Percentiles rank a stretch among this genome's conserved stretches.
phyloP scores from a whole-genome alignment of 2,329 filamentous ascomycete species.

The Trichoderma sp. region DNA sequence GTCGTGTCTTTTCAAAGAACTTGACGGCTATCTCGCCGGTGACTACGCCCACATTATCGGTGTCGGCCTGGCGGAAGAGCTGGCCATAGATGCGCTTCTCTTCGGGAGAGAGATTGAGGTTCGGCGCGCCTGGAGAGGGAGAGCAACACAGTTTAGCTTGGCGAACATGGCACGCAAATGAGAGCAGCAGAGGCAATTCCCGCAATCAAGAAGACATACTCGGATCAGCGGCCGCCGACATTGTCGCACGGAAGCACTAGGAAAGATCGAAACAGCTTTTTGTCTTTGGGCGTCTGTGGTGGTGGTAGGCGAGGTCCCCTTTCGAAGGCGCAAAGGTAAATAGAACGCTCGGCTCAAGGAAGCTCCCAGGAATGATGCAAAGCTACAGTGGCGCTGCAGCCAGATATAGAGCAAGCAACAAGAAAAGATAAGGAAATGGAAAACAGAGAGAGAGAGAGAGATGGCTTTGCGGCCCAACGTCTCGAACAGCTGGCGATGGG shows the following conservation, averaged over 20 bases:
- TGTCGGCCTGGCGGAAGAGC: conserved; percentile 91
- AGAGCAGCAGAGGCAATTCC: background rate
- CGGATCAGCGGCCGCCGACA: conserved; percentile 36
- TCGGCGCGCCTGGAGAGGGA: conserved; percentile 55
- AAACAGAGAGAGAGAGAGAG: background rate
- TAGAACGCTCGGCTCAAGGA: background rate
- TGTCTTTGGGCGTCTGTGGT: background rate
- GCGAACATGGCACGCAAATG: background rate
- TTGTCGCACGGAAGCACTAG: conserved; percentile 32
- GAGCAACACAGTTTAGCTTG: conserved; percentile 13
- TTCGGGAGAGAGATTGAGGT: conserved; percentile 83
- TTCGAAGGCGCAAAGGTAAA: conserved; percentile 15
- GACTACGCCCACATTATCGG: conserved; percentile 87
- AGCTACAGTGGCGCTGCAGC: conserved; percentile 1
- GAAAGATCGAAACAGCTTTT: conserved; percentile 5
- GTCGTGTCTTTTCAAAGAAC: conserved; percentile 95
- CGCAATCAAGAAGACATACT: conserved; percentile 28
- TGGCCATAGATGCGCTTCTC: conserved; percentile 94
- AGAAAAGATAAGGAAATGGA: background rate
- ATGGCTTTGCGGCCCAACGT: conserved; percentile 24
- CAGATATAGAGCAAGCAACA: background rate
- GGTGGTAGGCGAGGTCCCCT: background rate
- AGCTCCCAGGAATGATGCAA: background rate
- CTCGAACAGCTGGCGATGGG: conserved; percentile 9
- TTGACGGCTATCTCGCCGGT: conserved; percentile 95